Evolutionary conservation across 2,329 filamentous ascomycete species (phyloP), one percentile per base, ranked within the genome.

Genomic region (Acrocalymma vagum): DNA sequence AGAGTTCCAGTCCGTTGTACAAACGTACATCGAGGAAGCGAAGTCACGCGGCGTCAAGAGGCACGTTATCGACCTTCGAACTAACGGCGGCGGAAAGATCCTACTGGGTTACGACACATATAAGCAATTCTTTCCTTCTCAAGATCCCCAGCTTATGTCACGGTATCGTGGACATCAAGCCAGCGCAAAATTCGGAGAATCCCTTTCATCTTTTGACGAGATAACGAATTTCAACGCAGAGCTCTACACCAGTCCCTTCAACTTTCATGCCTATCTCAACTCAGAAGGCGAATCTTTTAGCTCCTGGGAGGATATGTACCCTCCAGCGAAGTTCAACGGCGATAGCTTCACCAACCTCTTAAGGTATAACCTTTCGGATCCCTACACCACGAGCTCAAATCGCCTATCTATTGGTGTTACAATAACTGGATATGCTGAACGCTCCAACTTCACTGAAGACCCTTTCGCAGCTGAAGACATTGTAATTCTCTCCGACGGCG

Each of bases 11-110:
- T 29, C 53, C 27, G 58, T 69, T 0, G 55, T 76, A 4, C 53
- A 73, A 18, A 24, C 62, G 1, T 78, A 83, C 54, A 70, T 85
- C 10, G 62, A 70, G 0, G 62, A 72, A 17, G 73, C 76, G n/a
- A 72, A 77, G 32, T 52, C 62, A 0, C 71, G 72, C 5, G 72
- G 75, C 1, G 81, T 83, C 51, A 77, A 70, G 16, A 84, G 80
- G 55, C 70, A 87, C 6, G 73, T 88, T 30, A 79, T 88, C 47
- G 86, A 88, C 52, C 55, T 88, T 5, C 77, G 79, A 4, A 73
- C 70, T 8, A 89, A 88, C 52, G 72, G 72, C 1, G 85, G 85
- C 15, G 85, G 85, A 10, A 65, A 60, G 14, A 58, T 72, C 6
- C 39, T 69, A 4, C 58, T 65, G 0, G 72, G 67, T 24, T 72